These are phyloP conservation scores for Penicillium arizonense DNA, from an alignment of 495 filamentous ascomycete genomes.

Conservation along the genomic window DNA sequence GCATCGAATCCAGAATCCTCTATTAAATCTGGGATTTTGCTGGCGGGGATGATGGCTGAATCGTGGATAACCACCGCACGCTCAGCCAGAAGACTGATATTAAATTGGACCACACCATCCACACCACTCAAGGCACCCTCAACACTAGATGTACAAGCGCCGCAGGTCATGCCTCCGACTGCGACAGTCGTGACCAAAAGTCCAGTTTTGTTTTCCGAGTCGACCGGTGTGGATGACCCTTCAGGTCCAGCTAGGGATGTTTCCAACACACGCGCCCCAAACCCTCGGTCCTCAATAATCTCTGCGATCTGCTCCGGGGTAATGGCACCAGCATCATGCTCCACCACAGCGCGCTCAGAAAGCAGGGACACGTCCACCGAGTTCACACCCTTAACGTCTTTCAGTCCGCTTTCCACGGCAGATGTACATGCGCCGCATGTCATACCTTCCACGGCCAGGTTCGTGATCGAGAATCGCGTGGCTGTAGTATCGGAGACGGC, in stretches of 20 bases:
- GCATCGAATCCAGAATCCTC: slow-evolving; percentile 86
- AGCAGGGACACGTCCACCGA: slow-evolving; percentile 86
- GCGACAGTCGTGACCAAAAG: slow-evolving; percentile 73
- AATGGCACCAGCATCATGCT: slow-evolving; percentile 69
- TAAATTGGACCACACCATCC: slow-evolving; percentile 79
- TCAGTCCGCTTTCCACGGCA: slow-evolving; percentile 81
- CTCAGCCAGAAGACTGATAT: slow-evolving; percentile 89
- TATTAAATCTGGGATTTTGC: slow-evolving; percentile 64
- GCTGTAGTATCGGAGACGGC: slow-evolving; percentile 18
- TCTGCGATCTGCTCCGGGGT: slow-evolving; percentile 74
- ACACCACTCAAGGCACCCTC: slow-evolving; percentile 78
- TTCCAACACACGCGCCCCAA: slow-evolving; percentile 77
- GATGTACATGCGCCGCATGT: slow-evolving; percentile 95
- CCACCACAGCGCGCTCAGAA: slow-evolving; percentile 65
- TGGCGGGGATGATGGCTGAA: slow-evolving; percentile 60
- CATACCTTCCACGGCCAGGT: slow-evolving; percentile 92
- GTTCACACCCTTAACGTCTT: slow-evolving; percentile 66
- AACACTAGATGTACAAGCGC: slow-evolving; percentile 89
- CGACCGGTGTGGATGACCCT: slow-evolving; percentile 13
- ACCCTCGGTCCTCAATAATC: slow-evolving; percentile 87
- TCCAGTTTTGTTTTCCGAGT: slow-evolving; percentile 40
- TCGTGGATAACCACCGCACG: slow-evolving; percentile 89
- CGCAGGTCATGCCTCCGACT: slow-evolving; percentile 95
- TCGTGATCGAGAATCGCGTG: slow-evolving; percentile 62
- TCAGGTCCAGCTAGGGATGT: slow-evolving; percentile 23